A percentile compares a stretch with the other conserved stretches of the same genome.
phyloP scores from a whole-genome alignment of 2,329 filamentous ascomycete genomes.

The Fonsecaea monophora region DNA sequence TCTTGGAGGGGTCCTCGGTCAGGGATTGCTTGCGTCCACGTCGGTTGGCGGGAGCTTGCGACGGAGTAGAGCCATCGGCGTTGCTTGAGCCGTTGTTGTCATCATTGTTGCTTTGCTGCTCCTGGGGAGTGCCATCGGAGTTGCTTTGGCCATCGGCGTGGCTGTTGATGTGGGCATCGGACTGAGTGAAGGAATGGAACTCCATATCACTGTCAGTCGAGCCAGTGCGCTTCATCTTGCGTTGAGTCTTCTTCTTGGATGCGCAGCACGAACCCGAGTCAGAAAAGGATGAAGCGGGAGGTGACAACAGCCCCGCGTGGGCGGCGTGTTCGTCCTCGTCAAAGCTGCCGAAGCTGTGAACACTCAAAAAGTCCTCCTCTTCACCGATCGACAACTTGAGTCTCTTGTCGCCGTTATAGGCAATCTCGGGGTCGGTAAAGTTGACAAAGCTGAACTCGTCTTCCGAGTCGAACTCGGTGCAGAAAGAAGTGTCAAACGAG shows the following conservation, averaged over 20 bases:
- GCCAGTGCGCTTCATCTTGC: conserved; percentile 47
- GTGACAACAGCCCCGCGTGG: conserved; percentile 68
- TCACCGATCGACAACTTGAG: conserved; percentile 70
- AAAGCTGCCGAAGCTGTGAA: conserved; percentile 77
- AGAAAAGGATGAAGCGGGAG: conserved; percentile 66
- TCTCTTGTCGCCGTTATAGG: conserved; percentile 70
- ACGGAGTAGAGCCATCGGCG: conserved; percentile 27
- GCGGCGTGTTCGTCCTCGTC: conserved; percentile 71
- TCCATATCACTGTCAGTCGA: conserved; percentile 44
- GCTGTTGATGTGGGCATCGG: conserved; percentile 44
- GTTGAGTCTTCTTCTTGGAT: conserved; percentile 54
- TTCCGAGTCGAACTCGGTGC: conserved; percentile 79
- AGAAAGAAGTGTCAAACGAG: conserved; percentile 80
- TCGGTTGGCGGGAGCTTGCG: conserved; percentile 71
- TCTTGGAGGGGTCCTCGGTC: conserved; percentile 97
- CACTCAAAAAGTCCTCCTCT: conserved; percentile 77
- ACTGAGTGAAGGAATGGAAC: conserved; percentile 41
- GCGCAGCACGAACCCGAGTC: conserved; percentile 45
- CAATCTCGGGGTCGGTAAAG: conserved; percentile 66
- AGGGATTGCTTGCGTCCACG: conserved; percentile 98
- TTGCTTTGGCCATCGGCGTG: conserved; percentile 55
- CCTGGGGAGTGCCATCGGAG: conserved; percentile 48
- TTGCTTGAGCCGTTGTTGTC: conserved; percentile 53
- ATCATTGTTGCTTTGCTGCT: conserved; percentile 51
- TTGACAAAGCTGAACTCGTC: conserved; percentile 85